Percentiles rank a stretch among this genome's conserved stretches.
phyloP scores from a whole-genome alignment of 306 rosid genomes.

The Morella rubra region DNA sequence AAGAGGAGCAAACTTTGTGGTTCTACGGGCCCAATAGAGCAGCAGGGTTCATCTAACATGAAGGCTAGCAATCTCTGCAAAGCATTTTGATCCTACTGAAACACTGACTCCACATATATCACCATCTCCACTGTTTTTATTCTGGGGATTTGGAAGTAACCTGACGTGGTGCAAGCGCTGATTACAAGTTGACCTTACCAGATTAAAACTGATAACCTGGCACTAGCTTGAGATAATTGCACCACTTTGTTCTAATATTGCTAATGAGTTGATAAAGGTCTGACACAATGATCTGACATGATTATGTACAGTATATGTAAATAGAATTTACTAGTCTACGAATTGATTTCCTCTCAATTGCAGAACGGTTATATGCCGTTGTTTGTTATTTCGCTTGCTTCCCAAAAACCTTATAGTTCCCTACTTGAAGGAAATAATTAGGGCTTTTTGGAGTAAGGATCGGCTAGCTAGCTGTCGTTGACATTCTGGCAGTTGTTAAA shows the following conservation, averaged over 20 bases:
- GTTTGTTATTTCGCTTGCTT: background rate
- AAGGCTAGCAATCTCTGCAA: slow-evolving; percentile 93
- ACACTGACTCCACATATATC: slow-evolving; percentile 40
- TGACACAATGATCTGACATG: slow-evolving; percentile 35
- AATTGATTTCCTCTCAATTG: slow-evolving; percentile 8
- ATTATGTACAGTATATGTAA: slow-evolving; percentile 42
- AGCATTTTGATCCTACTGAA: slow-evolving; percentile 84
- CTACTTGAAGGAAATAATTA: background rate
- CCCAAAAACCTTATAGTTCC: no score
- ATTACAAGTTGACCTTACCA: slow-evolving; percentile 39
- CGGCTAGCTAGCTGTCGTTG: no score
- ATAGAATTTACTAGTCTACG: slow-evolving; percentile 45
- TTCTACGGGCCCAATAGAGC: slow-evolving; percentile 85
- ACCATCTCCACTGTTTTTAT: slow-evolving; percentile 40
- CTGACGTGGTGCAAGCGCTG: slow-evolving; percentile 40
- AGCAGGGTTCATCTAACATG: slow-evolving; percentile 96
- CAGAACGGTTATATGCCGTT: slow-evolving; percentile 4
- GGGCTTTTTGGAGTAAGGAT: background rate
- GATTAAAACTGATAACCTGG: slow-evolving; percentile 33
- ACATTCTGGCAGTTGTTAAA: no score
- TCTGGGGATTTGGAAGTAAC: slow-evolving; percentile 44
- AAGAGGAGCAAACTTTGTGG: slow-evolving; percentile 83
- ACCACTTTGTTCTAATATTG: slow-evolving; percentile 22
- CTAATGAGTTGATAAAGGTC: slow-evolving; percentile 50
- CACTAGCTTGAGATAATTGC: slow-evolving; percentile 37